phyloP scores from a whole-genome alignment of 352 stramenopile genomes.

The Globisporangium polare region DNA sequence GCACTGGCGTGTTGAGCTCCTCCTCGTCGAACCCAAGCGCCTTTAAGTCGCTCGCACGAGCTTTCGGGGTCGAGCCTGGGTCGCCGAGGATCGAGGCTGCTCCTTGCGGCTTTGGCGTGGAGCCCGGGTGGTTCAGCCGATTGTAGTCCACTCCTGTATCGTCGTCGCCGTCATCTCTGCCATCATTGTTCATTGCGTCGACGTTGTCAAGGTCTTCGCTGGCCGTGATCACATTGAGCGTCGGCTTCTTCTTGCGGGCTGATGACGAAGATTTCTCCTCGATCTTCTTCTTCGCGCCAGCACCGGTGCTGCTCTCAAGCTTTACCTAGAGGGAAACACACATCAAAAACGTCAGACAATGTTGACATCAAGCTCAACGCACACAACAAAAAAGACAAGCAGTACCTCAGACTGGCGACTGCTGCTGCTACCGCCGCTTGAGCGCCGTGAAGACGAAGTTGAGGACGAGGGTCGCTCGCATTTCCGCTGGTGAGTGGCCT shows the following conservation, averaged over 20 bases:
- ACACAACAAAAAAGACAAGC: not conserved
- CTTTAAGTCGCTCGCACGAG: conserved; percentile 39
- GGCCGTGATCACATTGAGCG: conserved; percentile 39
- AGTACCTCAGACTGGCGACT: conserved; percentile 7
- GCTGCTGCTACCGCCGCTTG: conserved; percentile 7
- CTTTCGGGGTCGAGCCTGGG: conserved; percentile 59
- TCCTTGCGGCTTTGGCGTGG: conserved; percentile 40
- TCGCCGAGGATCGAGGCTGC: conserved; percentile 35
- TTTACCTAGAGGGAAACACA: not conserved
- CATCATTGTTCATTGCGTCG: conserved; percentile 2
- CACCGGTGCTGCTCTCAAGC: not conserved
- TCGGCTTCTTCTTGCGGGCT: conserved; percentile 27
- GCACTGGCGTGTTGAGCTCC: conserved; percentile 19
- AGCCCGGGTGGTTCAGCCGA: conserved; percentile 52
- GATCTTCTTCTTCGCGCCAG: conserved; percentile 9
- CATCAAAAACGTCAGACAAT: not conserved
- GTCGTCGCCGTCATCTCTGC: conserved; percentile 1
- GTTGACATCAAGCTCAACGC: not conserved
- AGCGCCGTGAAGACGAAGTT: conserved; percentile 10
- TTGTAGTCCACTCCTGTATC: conserved; percentile 36
- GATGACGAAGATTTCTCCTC: not conserved
- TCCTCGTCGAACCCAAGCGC: conserved; percentile 51
- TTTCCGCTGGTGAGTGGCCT: conserved; percentile 13
- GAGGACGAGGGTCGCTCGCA: conserved; percentile 3
- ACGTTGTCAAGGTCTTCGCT: conserved; percentile 11